Percentiles rank a stretch among this genome's conserved stretches.
These are phyloP conservation scores for Penicillium sp. DNA, from an alignment of 2,329 filamentous ascomycete species.

Conservation along the genomic window DNA sequence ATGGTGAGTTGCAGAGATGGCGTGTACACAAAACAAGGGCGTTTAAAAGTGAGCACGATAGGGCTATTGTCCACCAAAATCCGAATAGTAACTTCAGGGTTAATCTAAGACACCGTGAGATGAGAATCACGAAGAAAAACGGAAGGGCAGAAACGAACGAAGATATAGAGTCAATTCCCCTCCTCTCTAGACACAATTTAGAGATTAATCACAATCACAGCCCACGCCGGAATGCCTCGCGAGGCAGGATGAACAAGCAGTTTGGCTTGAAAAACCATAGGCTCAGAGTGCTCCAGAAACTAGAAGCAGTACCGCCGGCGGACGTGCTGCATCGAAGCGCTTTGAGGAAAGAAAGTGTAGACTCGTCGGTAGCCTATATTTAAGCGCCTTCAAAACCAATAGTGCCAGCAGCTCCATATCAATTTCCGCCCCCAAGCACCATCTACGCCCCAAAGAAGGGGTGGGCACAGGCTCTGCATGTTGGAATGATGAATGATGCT, in stretches of 20 bases:
- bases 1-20: conserved; percentile 5
- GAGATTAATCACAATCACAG: conserved; percentile 34
- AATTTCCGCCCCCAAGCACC: conserved; percentile 37
- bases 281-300: conserved; percentile 34
- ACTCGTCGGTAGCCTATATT: conserved; percentile 40
- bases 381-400: conserved; percentile 40
- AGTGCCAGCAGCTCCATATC: conserved; percentile 27
- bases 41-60: neutral
- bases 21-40: conserved; percentile 14
- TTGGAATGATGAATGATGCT: conserved; percentile 16
- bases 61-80: neutral
- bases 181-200: conserved; percentile 32
- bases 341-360: conserved; percentile 22
- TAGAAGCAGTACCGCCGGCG: conserved; percentile 33
- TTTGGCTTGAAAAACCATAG: conserved; percentile 36
- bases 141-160: conserved; percentile 20
- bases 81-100: neutral
- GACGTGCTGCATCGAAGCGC: conserved; percentile 35
- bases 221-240: conserved; percentile 35
- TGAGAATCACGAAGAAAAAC: conserved; percentile 14
- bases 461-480: conserved; percentile 35
- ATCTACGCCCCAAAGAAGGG: conserved; percentile 8
- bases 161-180: conserved; percentile 24
- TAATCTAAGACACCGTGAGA: conserved; percentile 5
- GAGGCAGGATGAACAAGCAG: conserved; percentile 36